Base-by-base conservation (phyloP, 148 eudicot genomes). In the Rheum nobile region DNA sequence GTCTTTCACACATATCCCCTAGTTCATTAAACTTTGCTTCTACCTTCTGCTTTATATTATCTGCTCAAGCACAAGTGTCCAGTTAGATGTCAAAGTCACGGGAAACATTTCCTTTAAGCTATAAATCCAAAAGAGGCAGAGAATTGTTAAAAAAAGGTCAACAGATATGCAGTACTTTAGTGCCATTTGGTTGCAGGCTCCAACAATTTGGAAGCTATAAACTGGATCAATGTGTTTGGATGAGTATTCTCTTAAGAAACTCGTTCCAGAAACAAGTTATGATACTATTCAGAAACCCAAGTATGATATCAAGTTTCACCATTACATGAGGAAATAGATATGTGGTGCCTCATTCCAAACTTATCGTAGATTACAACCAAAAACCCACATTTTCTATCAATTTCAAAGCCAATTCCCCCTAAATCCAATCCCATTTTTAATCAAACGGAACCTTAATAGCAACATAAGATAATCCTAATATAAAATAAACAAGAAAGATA, bases 41-140 rank as follows among this genome's bases (percentile, higher is more conserved):
- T 76, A 91, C 96, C 84, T 88, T 84, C 84, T 77, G 77, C 83
- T 95, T 91, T 26, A 91, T 83, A 39, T 91, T 78, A 84, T 87
- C 98, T 95, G 83, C 69, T 2, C 55, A 38, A 71, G 73, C 7
- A 26, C 16, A 71, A 38, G 29, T 69, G 31, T 67, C 50, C 12
- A 22, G 29, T 21, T 71, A 22, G 32, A 41, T 32, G 34, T 11
- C 67, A 32, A 65, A 65, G 38, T 32, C 41, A 65, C 39, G 16
- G 21, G 38, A 65, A 32, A 29, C 38, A 31, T 31, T 16, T 65
- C 38, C 70, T 14, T 6, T 16, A 34, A 61, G 29, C 37, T 4
- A 12, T 61, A 28, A 14, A 65, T n/a, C 22, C 39, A 32, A 16
- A 0, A 65, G 3, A 24, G 22, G 32, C 8, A 32, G 9, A 28